Evolutionary conservation across 805 yeast species (phyloP).

Genomic region (Candida ulmi): DNA sequence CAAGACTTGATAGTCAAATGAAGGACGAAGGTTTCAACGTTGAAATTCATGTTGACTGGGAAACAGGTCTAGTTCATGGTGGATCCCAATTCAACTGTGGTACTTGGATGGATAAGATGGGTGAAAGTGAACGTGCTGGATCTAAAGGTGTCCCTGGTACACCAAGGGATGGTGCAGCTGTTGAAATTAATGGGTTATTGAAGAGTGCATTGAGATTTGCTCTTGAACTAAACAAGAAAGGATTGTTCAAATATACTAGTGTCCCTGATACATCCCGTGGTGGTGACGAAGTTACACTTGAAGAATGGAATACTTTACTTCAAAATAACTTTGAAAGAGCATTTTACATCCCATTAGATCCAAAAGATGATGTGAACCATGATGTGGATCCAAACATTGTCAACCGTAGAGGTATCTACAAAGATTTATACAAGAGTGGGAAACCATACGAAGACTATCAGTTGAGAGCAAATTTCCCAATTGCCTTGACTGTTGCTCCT

Average conservation of each 20-base stretch:
- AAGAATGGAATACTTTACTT: slow-evolving; percentile 67
- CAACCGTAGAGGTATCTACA: slow-evolving; percentile 90
- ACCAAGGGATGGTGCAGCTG: slow-evolving; percentile 95
- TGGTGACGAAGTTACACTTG: slow-evolving; percentile 51
- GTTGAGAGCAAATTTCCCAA: slow-evolving; percentile 84
- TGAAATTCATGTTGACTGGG: slow-evolving; percentile 77
- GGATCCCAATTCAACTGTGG: slow-evolving; percentile 94
- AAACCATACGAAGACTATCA: slow-evolving; percentile 93
- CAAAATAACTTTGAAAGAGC: slow-evolving; percentile 73
- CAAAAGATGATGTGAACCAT: slow-evolving; percentile 53
- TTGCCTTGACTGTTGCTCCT: slow-evolving; percentile 94
- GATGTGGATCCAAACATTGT: slow-evolving; percentile 60
- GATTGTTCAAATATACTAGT: slow-evolving; percentile 48
- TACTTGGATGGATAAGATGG: slow-evolving; percentile 99
- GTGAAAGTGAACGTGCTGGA: slow-evolving; percentile 80
- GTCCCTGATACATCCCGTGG: slow-evolving; percentile 50
- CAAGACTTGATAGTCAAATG: slow-evolving; percentile 86
- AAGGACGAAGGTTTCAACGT: slow-evolving; percentile 88
- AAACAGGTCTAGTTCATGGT: slow-evolving; percentile 81
- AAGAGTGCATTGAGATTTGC: slow-evolving; percentile 84
- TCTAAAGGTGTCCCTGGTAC: slow-evolving; percentile 95
- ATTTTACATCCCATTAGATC: slow-evolving; percentile 68
- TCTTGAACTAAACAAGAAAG: slow-evolving; percentile 45
- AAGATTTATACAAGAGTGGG: slow-evolving; percentile 76
- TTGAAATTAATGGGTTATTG: slow-evolving; percentile 84